These are phyloP conservation scores for Russula sp. DNA, from an alignment of 768 basidiomycete species.

Conservation along the genomic window DNA sequence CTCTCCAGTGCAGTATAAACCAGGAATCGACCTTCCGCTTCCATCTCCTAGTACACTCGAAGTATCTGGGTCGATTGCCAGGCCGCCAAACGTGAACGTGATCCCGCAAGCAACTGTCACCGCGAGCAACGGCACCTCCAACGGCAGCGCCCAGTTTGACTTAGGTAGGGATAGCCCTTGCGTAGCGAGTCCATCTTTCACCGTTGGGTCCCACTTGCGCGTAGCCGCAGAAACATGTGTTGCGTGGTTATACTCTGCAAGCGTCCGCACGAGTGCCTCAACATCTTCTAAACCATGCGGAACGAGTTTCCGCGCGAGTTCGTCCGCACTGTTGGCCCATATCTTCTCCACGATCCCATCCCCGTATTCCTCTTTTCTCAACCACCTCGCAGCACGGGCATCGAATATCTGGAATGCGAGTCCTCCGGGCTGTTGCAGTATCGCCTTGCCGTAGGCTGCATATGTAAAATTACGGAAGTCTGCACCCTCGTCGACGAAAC, in stretches of 20 bases:
- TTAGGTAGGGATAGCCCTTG: slow-evolving; percentile 44
- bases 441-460: slow-evolving; percentile 56
- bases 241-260: slow-evolving; percentile 46
- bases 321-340: slow-evolving; percentile 38
- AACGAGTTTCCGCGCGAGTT: slow-evolving; percentile 42
- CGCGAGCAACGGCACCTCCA: slow-evolving; percentile 51
- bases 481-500: slow-evolving; percentile 67
- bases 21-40: slow-evolving; percentile 37
- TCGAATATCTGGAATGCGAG: slow-evolving; percentile 65
- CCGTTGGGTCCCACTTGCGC: slow-evolving; percentile 49
- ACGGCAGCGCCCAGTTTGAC: slow-evolving; percentile 59
- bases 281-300: slow-evolving; percentile 41
- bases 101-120: slow-evolving; percentile 64
- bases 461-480: slow-evolving; percentile 72
- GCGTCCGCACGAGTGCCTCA: slow-evolving; percentile 37
- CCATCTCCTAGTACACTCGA: slow-evolving; percentile 42
- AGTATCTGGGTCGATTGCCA: slow-evolving; percentile 50
- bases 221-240: slow-evolving; percentile 33
- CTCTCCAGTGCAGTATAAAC: slow-evolving; percentile 61
- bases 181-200: slow-evolving; percentile 56
- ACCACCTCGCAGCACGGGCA: slow-evolving; percentile 33
- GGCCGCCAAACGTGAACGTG: slow-evolving; percentile 67
- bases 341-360: slow-evolving; percentile 54
- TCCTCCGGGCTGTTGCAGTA: slow-evolving; percentile 50
- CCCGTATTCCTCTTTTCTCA: slow-evolving; percentile 61